Evolutionary conservation across 1,284 basidiomycete genomes (phyloP), one percentile per base, ranked within the genome.

Genomic region (Ganoderma resinaceum): DNA sequence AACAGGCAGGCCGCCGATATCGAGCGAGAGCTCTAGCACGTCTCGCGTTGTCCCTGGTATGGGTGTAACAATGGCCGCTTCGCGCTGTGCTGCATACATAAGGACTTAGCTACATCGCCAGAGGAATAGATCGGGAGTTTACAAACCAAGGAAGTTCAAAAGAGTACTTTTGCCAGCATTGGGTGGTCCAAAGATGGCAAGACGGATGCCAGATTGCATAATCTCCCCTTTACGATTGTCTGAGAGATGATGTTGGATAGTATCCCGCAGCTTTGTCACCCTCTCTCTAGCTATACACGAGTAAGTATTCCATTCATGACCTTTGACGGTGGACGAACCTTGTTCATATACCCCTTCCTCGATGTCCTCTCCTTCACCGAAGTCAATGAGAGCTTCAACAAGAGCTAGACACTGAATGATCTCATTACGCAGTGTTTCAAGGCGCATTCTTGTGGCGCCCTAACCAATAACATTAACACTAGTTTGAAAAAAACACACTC

Each of bases 91-190:
- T 95, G 74, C 12, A 4, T 23, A 4, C 31, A 6, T 7, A n/a
- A 5, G 14, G 35, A 16, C 6, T 53, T 38, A 52, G 38, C 29
- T 9, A 38, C 5, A 18, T 11, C 9, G 7, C 12, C 11, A 11
- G 55, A 5, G 14, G 2, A 49, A 35, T 20, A 26, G 35, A 55
- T 1, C 57, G 20, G 12, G 23, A 46, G 3, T 29, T 37, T 43
- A 72, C 83, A n/a, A 71, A 91, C 94, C 93, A 11, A 96, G 81
- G 77, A 90, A 92, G 76, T 96, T 96, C 42, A 96, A 84, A 26
- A 96, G 79, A 71, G 89, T 94, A 74, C 92, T 95, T 80, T 97
- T 97, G 43, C 95, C 95, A 1, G 92, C 95, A 75, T 97, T 97
- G 0, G 95, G 94, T 23, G 95, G 93, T 0, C 95, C 95, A 76